A percentile compares a stretch with the other conserved stretches of the same genome.
Conservation (phyloP, 768 basidiomycete genomes). For the Amyloporia xantha region DNA sequence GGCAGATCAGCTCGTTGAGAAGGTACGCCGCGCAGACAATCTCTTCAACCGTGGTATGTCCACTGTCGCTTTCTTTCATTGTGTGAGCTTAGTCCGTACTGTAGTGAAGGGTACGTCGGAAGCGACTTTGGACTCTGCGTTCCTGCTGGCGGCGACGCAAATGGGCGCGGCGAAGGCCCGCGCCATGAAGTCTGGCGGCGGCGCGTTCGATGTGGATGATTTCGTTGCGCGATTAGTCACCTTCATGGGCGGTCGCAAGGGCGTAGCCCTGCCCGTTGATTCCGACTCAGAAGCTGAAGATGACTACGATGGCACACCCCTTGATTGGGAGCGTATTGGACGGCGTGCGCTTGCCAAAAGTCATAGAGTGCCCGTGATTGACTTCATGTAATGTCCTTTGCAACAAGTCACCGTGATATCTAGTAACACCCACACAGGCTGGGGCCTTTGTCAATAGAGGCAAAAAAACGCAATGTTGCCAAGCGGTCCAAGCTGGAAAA, state of each 20-base stretch:
- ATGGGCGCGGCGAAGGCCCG: slow-evolving; percentile 86
- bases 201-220: slow-evolving; percentile 89
- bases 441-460: slow-evolving; percentile 83
- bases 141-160: slow-evolving; percentile 71
- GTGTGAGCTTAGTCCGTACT: background rate
- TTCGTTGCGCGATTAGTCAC: slow-evolving; percentile 70
- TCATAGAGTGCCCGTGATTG: slow-evolving; percentile 69
- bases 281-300: slow-evolving; percentile 46
- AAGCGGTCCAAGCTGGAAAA: slow-evolving; percentile 70
- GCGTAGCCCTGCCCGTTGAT: slow-evolving; percentile 30
- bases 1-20: slow-evolving; percentile 42
- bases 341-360: slow-evolving; percentile 78
- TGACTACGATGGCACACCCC: slow-evolving; percentile 29
- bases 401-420: background rate
- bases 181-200: slow-evolving; percentile 80
- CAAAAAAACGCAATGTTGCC: slow-evolving; percentile 58
- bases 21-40: slow-evolving; percentile 50
- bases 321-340: slow-evolving; percentile 86
- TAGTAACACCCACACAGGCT: slow-evolving; percentile 50
- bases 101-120: slow-evolving; percentile 33
- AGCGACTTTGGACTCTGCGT: slow-evolving; percentile 82
- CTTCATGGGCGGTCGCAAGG: slow-evolving; percentile 69
- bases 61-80: background rate
- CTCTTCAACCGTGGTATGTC: slow-evolving; percentile 57
- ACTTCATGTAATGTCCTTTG: slow-evolving; percentile 67